Evolutionary conservation across 257 asterid species (phyloP), one percentile per base, ranked within the genome.

Genomic region (Galeopsis tetrahit): DNA sequence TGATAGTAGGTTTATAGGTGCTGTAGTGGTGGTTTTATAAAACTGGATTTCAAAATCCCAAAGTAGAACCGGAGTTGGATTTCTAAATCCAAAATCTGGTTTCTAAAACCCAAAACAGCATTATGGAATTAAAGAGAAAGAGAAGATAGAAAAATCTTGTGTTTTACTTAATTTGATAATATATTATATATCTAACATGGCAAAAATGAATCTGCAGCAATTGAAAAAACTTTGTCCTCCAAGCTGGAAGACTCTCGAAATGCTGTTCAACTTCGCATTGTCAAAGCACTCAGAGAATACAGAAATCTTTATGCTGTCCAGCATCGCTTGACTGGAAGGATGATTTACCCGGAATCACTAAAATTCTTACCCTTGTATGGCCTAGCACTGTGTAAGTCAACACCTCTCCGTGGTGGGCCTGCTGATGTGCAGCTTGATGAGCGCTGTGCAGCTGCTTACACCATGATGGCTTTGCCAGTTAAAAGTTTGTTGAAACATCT

Each of bases 241-340:
- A 95, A 95, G 86, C 63, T 95, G 89, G 99, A 95, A 69, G 99
- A 95, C 53, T 96, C 96, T 60, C 85, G 99, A 46, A 85, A 70
- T 78, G 82, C 86, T 51, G 57, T 92, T 68, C 99, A 87, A 77
- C 86, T 80, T 33, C 89, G 92, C 82, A 89, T 90, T 52, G 96
- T 85, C 75, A 95, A 92, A 84, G 96, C 98, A 71, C 86, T 95
- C 43, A 89, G 87, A 82, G 99, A 95, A 77, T 95, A 95, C 80
- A 81, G 96, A 80, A 95, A 89, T 81, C 94, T 95, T 55, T 86
- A 92, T 80, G 92, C 99, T 58, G 98, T 88, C 66, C 98, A 92
- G 80, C 97, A 92, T 77, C 91, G 94, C 44, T 82, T 92, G 85
- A 83, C 80, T 6, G 96, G 96, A 78, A 85, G 93, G 89, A 82